Evolutionary conservation across 176 grass and related monocot genomes (phyloP).

Genomic region (Saccharum officinarum): DNA sequence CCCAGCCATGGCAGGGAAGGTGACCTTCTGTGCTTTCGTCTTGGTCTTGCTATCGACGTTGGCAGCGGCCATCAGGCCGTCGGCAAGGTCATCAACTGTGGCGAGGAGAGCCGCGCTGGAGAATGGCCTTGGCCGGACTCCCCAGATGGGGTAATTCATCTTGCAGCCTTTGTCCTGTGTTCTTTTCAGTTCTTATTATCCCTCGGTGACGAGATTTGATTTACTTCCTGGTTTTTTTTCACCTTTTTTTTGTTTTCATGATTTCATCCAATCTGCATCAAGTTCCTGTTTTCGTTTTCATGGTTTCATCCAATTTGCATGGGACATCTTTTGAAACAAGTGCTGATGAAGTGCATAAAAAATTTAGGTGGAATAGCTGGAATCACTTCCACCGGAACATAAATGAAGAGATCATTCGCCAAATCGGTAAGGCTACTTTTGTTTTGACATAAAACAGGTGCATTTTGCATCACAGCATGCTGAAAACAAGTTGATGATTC

Average conservation of each 20-base stretch:
- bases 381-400: slow-evolving; percentile 46
- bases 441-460: neutral
- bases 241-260: neutral
- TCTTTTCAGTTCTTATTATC: neutral
- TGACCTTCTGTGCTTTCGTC: neutral
- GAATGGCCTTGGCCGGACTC: slow-evolving; percentile 52
- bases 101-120: slow-evolving; percentile 4
- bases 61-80: neutral
- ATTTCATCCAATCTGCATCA: neutral
- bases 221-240: no score
- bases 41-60: slow-evolving; percentile 2
- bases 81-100: neutral
- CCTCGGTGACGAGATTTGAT: no score
- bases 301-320: neutral
- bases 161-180: no score
- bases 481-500: neutral
- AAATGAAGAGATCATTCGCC: slow-evolving; percentile 31
- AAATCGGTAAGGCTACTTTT: slow-evolving; percentile 16
- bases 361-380: slow-evolving; percentile 47
- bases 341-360: no score
- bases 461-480: neutral
- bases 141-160: slow-evolving; percentile 55
- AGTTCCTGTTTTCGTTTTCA: neutral
- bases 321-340: neutral
- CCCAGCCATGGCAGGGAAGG: slow-evolving; percentile 1